Conservation (phyloP, 192 early-diverging fungal species). For the Coemansia sp. region DNA sequence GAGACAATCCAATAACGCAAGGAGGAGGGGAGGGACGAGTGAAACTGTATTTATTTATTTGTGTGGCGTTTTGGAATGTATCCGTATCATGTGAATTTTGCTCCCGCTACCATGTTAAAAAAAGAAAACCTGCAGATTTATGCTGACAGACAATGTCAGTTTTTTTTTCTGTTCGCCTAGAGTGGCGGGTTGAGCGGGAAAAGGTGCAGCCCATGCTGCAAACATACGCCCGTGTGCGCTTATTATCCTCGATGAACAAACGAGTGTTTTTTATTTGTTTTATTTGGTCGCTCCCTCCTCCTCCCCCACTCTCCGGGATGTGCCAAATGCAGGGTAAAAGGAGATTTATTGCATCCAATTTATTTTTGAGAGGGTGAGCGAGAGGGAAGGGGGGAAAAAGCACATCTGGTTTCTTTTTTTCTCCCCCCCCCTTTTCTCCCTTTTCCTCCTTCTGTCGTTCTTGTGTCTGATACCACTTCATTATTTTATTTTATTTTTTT, state of each 20-base stretch:
- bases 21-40: too few relatives aligned
- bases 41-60: not conserved
- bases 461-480: not conserved
- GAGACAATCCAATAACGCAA: too few relatives aligned
- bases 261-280: not conserved
- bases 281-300: not conserved
- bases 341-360: not conserved
- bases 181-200: too few relatives aligned
- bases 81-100: too few relatives aligned
- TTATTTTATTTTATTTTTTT: not conserved
- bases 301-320: slow-evolving; percentile 1
- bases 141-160: too few relatives aligned
- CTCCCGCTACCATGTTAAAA: too few relatives aligned
- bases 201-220: too few relatives aligned
- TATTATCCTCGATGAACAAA: too few relatives aligned
- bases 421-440: not conserved
- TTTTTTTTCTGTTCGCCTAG: too few relatives aligned
- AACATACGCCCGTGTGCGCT: too few relatives aligned
- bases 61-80: too few relatives aligned
- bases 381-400: not conserved
- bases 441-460: not conserved
- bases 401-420: not conserved
- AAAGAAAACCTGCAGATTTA: too few relatives aligned
- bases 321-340: slow-evolving; percentile 2
- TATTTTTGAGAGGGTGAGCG: not conserved